phyloP scores from a whole-genome alignment of 176 grass and related monocot species.

The Bothriochloa decipiens region DNA sequence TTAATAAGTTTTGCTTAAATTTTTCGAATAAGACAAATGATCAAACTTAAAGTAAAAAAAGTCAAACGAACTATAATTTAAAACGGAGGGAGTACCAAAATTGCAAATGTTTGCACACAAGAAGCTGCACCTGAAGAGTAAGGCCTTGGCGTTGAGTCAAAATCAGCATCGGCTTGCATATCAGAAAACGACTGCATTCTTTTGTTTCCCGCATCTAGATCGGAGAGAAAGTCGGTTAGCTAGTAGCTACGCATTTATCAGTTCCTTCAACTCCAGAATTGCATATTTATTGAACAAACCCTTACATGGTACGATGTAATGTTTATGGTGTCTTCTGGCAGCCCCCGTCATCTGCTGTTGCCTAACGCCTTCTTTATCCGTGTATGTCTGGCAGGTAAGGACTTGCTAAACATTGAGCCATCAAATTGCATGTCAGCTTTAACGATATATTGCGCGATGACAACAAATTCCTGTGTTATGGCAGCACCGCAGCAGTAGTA shows the following conservation, averaged over 20 bases:
- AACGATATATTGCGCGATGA: not conserved
- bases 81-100: too few species aligned
- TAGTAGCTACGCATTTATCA: not conserved
- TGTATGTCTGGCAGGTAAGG: slow-evolving; percentile 83
- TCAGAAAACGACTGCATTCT: slow-evolving; percentile 50
- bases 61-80: too few species aligned
- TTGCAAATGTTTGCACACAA: slow-evolving; percentile 24
- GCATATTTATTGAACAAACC: slow-evolving; percentile 16
- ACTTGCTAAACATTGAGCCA: slow-evolving; percentile 61
- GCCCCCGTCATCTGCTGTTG: slow-evolving; percentile 71
- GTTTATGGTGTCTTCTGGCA: slow-evolving; percentile 72
- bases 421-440: slow-evolving; percentile 40
- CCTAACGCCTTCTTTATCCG: slow-evolving; percentile 89
- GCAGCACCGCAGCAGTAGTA: slow-evolving; percentile 40
- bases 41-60: too few species aligned
- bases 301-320: slow-evolving; percentile 90
- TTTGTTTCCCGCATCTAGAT: slow-evolving; percentile 58
- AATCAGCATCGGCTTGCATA: slow-evolving; percentile 53
- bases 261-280: slow-evolving; percentile 14
- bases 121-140: slow-evolving; percentile 69
- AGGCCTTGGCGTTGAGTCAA: slow-evolving; percentile 59
- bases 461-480: slow-evolving; percentile 9
- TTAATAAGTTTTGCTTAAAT: too few species aligned
- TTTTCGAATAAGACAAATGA: too few species aligned
- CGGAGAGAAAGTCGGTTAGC: slow-evolving; percentile 35